Base-by-base conservation (phyloP, 1,284 basidiomycete species). In the Amylostereum areolatum region DNA sequence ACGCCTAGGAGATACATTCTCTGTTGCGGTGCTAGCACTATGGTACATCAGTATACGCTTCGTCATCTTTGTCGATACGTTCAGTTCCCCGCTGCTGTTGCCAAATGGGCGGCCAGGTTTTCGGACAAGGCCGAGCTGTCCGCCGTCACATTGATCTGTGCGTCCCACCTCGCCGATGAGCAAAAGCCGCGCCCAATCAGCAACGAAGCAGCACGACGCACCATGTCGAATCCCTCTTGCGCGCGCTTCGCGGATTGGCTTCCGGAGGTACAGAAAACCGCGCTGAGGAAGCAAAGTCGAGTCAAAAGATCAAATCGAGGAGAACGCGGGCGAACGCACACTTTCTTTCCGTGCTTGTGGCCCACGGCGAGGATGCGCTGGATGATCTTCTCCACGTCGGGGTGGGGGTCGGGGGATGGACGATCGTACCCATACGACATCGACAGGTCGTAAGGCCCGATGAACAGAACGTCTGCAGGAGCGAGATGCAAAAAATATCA, bases 401-500 rank as follows among this genome's bases (percentile, higher is more conserved):
- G 77, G 54, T 83, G 78, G 1, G 79, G 79, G 57, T 84, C 77
- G 0, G 81, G 83, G 25, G 73, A 73, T 12, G 82, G 83, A 10
- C 78, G 62, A 1, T 78, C 73, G 58, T 75, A 79, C 31, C 81
- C 81, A 28, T 82, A 67, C 1, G 75, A 71, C 42, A 81, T 71
- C 3, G 82, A 83, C 40, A 85, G 71, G 58, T 85, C 83, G 55
- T 78, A 85, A 3, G 83, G 83, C 8, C 85, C 84, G 49, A 88
- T 80, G 66, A 87, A 85, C 3, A 80, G 64, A 1, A 73, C 72
- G 45, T 80, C 77, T 70, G 47, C 25, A 18, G n/a, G 34, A 25
- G 31, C 12, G 45, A 18, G 32, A 28, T n/a, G 34, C 49, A 33
- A 9, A 71, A 54, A 7, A 63, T 65, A 53, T 71, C 68, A 37